Conservation (phyloP, 176 grass and related monocot genomes). For the Carex myosuroides region DNA sequence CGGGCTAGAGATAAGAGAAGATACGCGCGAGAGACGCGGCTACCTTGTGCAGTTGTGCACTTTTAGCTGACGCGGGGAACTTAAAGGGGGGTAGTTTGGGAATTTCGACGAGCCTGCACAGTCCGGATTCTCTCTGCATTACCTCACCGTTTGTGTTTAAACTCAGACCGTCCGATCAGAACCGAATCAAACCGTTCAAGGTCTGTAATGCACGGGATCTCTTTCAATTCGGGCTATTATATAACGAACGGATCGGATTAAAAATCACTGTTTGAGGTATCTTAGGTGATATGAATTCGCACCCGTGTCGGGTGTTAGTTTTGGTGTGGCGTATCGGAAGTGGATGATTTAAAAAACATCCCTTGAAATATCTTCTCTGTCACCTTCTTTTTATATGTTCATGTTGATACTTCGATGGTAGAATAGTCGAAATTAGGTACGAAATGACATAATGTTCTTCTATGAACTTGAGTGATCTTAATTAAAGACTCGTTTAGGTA, state of each 20-base stretch:
- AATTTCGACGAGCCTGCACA: not conserved
- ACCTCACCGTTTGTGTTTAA: too few relatives aligned
- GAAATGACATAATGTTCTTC: not conserved
- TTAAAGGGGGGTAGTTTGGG: constrained; percentile 8
- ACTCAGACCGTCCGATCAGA: too few relatives aligned
- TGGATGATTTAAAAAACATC: not conserved
- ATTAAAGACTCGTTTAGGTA: not conserved
- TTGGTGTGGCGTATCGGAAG: not conserved
- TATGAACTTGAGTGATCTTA: not conserved
- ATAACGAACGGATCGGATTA: too few relatives aligned
- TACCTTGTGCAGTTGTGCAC: not conserved
- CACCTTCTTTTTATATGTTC: not conserved
- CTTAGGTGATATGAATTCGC: too few relatives aligned
- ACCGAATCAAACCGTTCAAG: too few relatives aligned
- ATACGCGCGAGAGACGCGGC: constrained; percentile 9
- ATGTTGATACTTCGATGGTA: not conserved
- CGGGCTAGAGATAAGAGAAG: not conserved
- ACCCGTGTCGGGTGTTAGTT: not conserved
- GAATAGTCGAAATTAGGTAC: not conserved
- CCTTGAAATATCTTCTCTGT: not conserved
- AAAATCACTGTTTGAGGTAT: too few relatives aligned
- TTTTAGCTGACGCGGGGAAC: not conserved
- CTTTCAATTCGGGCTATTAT: too few relatives aligned
- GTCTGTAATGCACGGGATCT: too few relatives aligned
- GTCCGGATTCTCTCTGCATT: too few relatives aligned